phyloP scores from a whole-genome alignment of 371 early-diverging fungal species.

The Mucor circinelloides region DNA sequence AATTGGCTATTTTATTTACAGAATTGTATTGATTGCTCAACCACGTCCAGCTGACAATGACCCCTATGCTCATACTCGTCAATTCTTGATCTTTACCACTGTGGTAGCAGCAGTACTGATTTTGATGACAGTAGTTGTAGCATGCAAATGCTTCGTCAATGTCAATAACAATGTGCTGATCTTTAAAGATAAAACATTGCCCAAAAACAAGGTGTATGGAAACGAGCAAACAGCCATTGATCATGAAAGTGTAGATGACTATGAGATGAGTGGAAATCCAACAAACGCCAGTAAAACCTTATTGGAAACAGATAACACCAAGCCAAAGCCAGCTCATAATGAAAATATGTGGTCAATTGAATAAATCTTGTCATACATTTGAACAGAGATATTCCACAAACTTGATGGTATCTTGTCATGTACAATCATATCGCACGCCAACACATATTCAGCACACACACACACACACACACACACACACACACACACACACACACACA shows the following conservation, averaged over 20 bases:
- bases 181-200: slow-evolving; percentile 20
- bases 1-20: slow-evolving; percentile 40
- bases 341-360: slow-evolving; percentile 36
- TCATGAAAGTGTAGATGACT: slow-evolving; percentile 27
- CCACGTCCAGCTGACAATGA: slow-evolving; percentile 24
- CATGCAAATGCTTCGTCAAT: slow-evolving; percentile 29
- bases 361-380: slow-evolving; percentile 9
- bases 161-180: slow-evolving; percentile 29
- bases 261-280: neutral
- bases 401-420: neutral
- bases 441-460: too few species aligned
- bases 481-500: neutral
- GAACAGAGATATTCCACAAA: neutral
- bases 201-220: slow-evolving; percentile 16
- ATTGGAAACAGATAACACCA: neutral
- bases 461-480: neutral
- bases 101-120: slow-evolving; percentile 33
- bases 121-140: slow-evolving; percentile 27
- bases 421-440: too few species aligned
- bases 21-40: slow-evolving; percentile 30
- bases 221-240: slow-evolving; percentile 29
- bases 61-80: slow-evolving; percentile 51
- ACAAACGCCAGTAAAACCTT: slow-evolving; percentile 11
- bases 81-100: slow-evolving; percentile 50
- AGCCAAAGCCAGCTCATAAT: neutral